Percentiles rank a stretch among this genome's conserved stretches.
phyloP scores from a whole-genome alignment of 257 asterid species.

The Solanum sitiens region DNA sequence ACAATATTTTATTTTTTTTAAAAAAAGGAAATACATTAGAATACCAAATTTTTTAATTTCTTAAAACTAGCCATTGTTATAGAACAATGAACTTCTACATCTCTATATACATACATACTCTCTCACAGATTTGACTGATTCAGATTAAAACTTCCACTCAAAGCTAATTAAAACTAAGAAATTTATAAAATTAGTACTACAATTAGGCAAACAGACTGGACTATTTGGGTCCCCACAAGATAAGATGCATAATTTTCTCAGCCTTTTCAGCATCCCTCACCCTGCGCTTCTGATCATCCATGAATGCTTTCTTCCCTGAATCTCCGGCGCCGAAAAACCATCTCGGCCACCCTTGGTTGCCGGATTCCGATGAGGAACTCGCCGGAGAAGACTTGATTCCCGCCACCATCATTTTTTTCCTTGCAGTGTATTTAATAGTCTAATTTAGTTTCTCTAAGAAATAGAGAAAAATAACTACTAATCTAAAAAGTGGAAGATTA shows the following conservation, averaged over 20 bases:
- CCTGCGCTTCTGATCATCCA: conserved; percentile 4
- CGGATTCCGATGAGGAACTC: neutral
- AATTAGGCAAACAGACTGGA: neutral
- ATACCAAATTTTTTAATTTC: neutral
- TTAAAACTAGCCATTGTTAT: neutral
- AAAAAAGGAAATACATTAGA: no score
- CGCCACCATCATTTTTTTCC: neutral
- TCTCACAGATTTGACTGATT: neutral
- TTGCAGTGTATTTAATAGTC: neutral
- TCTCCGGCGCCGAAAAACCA: conserved; percentile 2
- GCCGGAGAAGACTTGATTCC: neutral
- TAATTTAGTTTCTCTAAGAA: neutral
- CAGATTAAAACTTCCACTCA: neutral
- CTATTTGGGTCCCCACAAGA: conserved; percentile 11
- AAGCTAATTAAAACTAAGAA: neutral
- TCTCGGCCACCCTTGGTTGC: neutral
- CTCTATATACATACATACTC: neutral
- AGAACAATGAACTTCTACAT: neutral
- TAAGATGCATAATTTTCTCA: conserved; percentile 5
- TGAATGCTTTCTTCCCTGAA: neutral
- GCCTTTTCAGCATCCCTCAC: conserved; percentile 4
- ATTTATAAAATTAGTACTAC: neutral
- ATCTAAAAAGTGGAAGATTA: neutral
- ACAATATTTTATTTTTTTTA: no score
- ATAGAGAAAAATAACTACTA: neutral